phyloP scores from a whole-genome alignment of 352 stramenopile species.

The Phytophthora kernoviae region DNA sequence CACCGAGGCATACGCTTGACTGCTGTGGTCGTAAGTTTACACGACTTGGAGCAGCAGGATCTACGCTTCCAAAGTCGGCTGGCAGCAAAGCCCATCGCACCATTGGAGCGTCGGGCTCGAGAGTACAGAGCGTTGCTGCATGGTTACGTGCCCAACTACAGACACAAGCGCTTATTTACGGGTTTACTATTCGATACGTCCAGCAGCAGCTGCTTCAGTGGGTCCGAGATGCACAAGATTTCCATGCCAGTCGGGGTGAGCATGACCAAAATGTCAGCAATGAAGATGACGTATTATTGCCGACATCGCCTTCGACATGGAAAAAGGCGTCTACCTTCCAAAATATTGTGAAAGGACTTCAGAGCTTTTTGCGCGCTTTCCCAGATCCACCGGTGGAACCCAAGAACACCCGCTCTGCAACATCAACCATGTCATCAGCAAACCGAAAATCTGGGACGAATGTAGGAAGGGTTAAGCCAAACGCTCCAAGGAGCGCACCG shows the following conservation, averaged over 20 bases:
- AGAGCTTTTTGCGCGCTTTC: slow-evolving; percentile 73
- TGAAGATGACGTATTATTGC: slow-evolving; percentile 22
- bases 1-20: slow-evolving; percentile 66
- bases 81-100: slow-evolving; percentile 13
- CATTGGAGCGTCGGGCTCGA: slow-evolving; percentile 31
- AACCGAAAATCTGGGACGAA: neutral
- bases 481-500: slow-evolving; percentile 5
- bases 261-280: slow-evolving; percentile 15
- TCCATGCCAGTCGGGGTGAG: slow-evolving; percentile 24
- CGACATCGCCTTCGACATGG: slow-evolving; percentile 23
- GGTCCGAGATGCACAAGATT: slow-evolving; percentile 37
- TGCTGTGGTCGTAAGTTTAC: slow-evolving; percentile 65
- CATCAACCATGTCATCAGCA: neutral
- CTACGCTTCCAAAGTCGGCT: slow-evolving; percentile 57
- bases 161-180: slow-evolving; percentile 68
- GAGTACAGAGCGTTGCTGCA: slow-evolving; percentile 51
- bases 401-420: neutral
- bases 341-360: slow-evolving; percentile 83
- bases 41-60: slow-evolving; percentile 68
- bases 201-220: slow-evolving; percentile 72
- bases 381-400: slow-evolving; percentile 38
- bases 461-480: slow-evolving; percentile 2
- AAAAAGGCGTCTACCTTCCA: slow-evolving; percentile 59
- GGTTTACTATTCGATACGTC: slow-evolving; percentile 81
- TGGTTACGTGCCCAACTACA: slow-evolving; percentile 61